A percentile compares a stretch with the other conserved stretches of the same genome.
phyloP scores from a whole-genome alignment of 805 yeast species.

The Yamadazyma philogaea region DNA sequence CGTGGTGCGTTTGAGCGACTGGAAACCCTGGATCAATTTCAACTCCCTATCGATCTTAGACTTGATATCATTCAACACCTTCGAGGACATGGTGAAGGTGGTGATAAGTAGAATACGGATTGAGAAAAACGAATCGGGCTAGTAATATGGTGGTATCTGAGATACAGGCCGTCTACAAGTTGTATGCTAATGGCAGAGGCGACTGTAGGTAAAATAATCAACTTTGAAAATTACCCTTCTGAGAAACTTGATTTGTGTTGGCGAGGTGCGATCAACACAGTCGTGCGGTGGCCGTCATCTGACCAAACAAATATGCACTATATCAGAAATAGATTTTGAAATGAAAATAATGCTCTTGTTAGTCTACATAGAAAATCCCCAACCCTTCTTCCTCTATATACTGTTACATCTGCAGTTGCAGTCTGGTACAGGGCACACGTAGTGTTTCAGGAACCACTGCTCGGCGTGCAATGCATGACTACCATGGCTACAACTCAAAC shows the following conservation, averaged over 20 bases:
- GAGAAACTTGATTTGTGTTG: constrained; percentile 3
- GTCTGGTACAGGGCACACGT: constrained; percentile 91
- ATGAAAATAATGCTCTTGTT: no score
- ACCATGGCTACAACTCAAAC: constrained; percentile 88
- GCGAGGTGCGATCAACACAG: constrained; percentile 1
- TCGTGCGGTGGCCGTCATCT: background rate
- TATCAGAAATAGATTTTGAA: no score
- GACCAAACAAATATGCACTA: background rate
- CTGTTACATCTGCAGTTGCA: constrained; percentile 81
- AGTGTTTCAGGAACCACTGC: constrained; percentile 89
- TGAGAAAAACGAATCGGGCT: background rate
- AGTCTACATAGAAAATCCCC: no score
- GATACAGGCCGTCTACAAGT: background rate
- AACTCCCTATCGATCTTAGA: constrained; percentile 85
- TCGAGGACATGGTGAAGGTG: background rate
- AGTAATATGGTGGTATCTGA: background rate
- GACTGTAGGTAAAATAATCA: background rate
- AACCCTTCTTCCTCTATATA: constrained; percentile 23
- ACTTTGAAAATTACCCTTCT: background rate
- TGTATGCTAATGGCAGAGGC: background rate
- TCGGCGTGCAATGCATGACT: constrained; percentile 95
- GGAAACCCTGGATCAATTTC: constrained; percentile 85
- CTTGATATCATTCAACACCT: constrained; percentile 61
- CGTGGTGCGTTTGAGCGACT: constrained; percentile 74
- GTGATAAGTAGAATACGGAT: background rate